Evolutionary conservation across 768 basidiomycete genomes (phyloP).

Genomic region (Termitomyces sp.): DNA sequence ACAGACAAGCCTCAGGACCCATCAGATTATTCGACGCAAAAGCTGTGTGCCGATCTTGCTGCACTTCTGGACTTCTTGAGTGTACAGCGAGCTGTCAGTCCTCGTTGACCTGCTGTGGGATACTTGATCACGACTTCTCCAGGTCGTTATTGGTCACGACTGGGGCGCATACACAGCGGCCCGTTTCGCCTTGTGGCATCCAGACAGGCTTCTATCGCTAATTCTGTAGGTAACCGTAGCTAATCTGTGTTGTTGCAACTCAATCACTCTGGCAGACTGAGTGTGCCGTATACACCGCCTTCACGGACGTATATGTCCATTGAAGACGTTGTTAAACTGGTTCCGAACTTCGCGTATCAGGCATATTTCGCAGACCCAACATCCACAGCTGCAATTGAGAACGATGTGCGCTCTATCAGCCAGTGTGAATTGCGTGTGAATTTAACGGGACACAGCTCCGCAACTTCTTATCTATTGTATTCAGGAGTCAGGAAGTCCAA

Average conservation of each 20-base stretch:
- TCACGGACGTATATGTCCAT: conserved; percentile 40
- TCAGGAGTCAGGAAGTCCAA: conserved; percentile 13
- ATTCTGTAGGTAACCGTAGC: conserved; percentile 41
- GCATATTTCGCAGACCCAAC: conserved; percentile 52
- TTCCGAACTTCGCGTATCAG: conserved; percentile 64
- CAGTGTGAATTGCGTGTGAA: conserved; percentile 31
- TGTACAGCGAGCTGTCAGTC: conserved; percentile 48
- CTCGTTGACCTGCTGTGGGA: not conserved
- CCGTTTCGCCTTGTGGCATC: conserved; percentile 71
- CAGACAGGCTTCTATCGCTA: conserved; percentile 53
- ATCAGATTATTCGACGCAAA: conserved; percentile 53
- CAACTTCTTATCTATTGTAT: conserved; percentile 28
- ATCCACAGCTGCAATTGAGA: conserved; percentile 51
- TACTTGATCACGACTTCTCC: not conserved
- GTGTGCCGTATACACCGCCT: conserved; percentile 64
- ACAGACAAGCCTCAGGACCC: conserved; percentile 56
- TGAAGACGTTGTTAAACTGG: conserved; percentile 40
- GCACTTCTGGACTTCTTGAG: conserved; percentile 56
- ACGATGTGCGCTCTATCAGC: conserved; percentile 37
- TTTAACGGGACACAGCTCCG: conserved; percentile 24
- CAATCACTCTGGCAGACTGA: conserved; percentile 38
- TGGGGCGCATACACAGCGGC: conserved; percentile 67
- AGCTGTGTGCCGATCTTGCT: conserved; percentile 54
- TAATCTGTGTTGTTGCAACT: not conserved
- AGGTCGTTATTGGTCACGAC: conserved; percentile 75